Base-by-base conservation (phyloP, 805 yeast species). In the Teunomyces tritomae region DNA sequence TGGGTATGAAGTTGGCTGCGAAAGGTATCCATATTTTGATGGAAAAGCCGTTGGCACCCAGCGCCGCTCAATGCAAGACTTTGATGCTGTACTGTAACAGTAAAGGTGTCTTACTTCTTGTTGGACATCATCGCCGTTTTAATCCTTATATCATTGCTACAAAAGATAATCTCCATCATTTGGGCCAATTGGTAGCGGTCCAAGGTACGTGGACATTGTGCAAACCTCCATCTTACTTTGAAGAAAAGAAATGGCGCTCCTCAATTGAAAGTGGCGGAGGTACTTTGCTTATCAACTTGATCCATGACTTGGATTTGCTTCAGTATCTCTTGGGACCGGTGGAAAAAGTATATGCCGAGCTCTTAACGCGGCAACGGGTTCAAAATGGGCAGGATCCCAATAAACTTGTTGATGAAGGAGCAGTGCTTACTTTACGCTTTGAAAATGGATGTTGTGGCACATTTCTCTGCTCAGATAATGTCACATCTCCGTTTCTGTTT, bases 51-150 rank as follows among this genome's bases (percentile, higher is more conserved):
- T 55, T 70, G 34, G 61, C 67, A 28, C 58, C 71, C 1, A 49
- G 48, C 14, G 60, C 69, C 5, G 55, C 57, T 32, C 73, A 70
- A 20, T 65, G 69, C 20, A 61, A 53, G 27, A 63, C 67, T 7
- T 51, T 70, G 30, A 59, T 61, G 20, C 55, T 58, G 11, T 64
- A 52, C 43, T 57, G 65, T 32, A 35, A 53, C 26, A 26, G 48
- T n/a, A 52, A 55, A 26, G 49, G 57, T 29, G 67, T 69, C 11
- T 59, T 61, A 45, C 53, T 70, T 17, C 54, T 70, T 20, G 65
- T 70, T 24, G 76, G 76, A 2, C 76, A 70, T 49, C 76, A 70
- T 52, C 57, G 76, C 36, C 56, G 76, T 13, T 70, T 70, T 52
- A 70, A 70, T 51, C 74, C 76, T 1, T 68, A 60, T 46, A 67